Evolutionary conservation across 2,329 filamentous ascomycete species (phyloP).

Genomic region (Colletotrichum eleusines): DNA sequence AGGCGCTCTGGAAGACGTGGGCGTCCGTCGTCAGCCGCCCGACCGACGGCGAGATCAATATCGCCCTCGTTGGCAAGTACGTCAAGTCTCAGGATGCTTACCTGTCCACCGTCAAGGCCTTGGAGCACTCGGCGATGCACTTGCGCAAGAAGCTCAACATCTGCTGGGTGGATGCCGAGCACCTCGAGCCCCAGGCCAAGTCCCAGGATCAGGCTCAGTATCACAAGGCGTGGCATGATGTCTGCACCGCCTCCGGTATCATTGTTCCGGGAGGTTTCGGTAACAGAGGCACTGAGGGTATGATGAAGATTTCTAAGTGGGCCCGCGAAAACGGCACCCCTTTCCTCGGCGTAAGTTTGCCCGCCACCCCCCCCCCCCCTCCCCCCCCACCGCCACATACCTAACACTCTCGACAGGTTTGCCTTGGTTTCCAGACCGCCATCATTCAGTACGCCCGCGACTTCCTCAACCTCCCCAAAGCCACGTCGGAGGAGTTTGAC

Average conservation of each 20-base stretch:
- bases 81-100: constrained; percentile 87
- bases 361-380: background rate
- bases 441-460: constrained; percentile 90
- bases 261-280: constrained; percentile 85
- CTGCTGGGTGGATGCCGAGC: constrained; percentile 85
- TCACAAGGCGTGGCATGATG: constrained; percentile 86
- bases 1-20: constrained; percentile 69
- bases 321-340: constrained; percentile 84
- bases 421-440: constrained; percentile 92
- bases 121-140: constrained; percentile 93
- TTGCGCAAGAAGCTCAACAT: constrained; percentile 84
- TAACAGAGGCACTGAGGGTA: constrained; percentile 84
- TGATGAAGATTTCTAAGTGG: constrained; percentile 90
- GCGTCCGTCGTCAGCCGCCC: constrained; percentile 75
- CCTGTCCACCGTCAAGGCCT: constrained; percentile 83
- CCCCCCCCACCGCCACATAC: background rate
- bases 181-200: constrained; percentile 78
- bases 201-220: constrained; percentile 76
- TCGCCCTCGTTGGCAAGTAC: constrained; percentile 95
- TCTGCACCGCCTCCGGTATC: constrained; percentile 77
- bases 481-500: constrained; percentile 68
- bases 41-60: constrained; percentile 77
- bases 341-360: constrained; percentile 72
- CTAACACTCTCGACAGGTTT: constrained; percentile 63
- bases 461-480: constrained; percentile 72